These are phyloP conservation scores for Knoxdaviesia capensis DNA, from an alignment of 2,329 filamentous ascomycete genomes.

Conservation along the genomic window DNA sequence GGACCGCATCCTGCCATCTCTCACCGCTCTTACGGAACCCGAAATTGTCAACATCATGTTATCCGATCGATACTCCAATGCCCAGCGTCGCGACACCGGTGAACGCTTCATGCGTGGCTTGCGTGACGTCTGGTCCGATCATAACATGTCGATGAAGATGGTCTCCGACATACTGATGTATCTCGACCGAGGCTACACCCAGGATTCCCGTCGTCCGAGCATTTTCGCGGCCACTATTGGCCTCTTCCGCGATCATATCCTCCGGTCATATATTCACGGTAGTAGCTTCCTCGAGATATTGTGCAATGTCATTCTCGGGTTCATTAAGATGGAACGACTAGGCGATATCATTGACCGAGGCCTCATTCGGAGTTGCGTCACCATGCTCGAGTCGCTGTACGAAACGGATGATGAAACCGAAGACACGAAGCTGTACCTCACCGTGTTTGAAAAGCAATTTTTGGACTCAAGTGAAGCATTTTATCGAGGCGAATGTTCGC, in stretches of 20 bases:
- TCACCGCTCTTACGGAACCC: slow-evolving; percentile 50
- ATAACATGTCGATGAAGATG: slow-evolving; percentile 91
- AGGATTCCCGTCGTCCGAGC: slow-evolving; percentile 48
- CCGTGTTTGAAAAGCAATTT: slow-evolving; percentile 63
- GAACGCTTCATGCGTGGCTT: slow-evolving; percentile 65
- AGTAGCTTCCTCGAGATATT: slow-evolving; percentile 52
- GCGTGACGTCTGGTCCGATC: slow-evolving; percentile 66
- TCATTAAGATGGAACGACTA: slow-evolving; percentile 79
- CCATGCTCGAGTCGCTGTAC: slow-evolving; percentile 81
- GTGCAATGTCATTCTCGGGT: slow-evolving; percentile 66
- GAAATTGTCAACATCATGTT: slow-evolving; percentile 43
- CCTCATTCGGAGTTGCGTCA: slow-evolving; percentile 62
- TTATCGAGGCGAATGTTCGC: slow-evolving; percentile 56
- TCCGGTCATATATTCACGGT: slow-evolving; percentile 36
- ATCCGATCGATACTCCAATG: slow-evolving; percentile 42
- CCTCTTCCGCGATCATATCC: slow-evolving; percentile 70
- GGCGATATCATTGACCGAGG: slow-evolving; percentile 75
- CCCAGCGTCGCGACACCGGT: slow-evolving; percentile 61
- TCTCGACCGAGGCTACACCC: slow-evolving; percentile 70
- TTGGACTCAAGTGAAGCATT: slow-evolving; percentile 50
- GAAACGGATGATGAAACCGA: slow-evolving; percentile 63
- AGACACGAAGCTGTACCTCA: slow-evolving; percentile 63
- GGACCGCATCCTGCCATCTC: slow-evolving; percentile 48
- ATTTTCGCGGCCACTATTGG: slow-evolving; percentile 76
- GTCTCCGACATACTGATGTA: slow-evolving; percentile 94